Base-by-base conservation (phyloP, 2,329 filamentous ascomycete genomes). In the Fusarium circinatum region DNA sequence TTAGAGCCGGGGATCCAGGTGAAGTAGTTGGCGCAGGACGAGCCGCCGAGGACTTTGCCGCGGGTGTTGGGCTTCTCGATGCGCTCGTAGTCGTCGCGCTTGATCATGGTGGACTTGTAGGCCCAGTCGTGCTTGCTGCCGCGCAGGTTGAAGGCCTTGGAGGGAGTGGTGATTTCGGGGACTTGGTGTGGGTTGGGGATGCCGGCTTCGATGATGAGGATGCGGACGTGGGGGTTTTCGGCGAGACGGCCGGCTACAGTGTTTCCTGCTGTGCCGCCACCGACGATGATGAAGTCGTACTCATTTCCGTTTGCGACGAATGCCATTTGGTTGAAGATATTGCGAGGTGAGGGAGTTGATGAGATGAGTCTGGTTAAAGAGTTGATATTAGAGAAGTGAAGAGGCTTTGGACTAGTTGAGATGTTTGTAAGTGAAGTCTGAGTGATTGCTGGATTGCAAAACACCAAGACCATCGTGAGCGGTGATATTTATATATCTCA, bases 11-110 rank as follows among this genome's bases (percentile, higher is more conserved):
- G 88, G 10, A 90, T 84, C 89, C 89, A 92, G 20, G 89, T 90
- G 79, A 88, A 91, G 78, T 91, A 92, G 81, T 92, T 92, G 55
- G 89, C 78, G 44, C 83, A 87, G 0, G 85, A 87, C 67, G 86
- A 89, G 22, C 90, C 89, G 41, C 89, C 89, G 0, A 91, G 86
- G 5, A 84, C 84, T 79, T 89, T 89, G 15, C 90, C 87, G 45
- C 89, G 85, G 15, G 89, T 90, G 77, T 91, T 91, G 51, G 89
- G 89, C 82, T 91, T 90, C 78, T 91, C 89, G 42, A 91, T 82
- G 17, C 89, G 87, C 57, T 87, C 86, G 76, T 91, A 91, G 74
- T 91, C 88, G 17, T 84, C 82, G 5, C 88, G 85, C 62, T 89
- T 85, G 77, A 91, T 85, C 81, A 91, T 86, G 36, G 88, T 90